phyloP scores from a whole-genome alignment of 2,329 filamentous ascomycete species.

The Penicillium psychrosexuale region DNA sequence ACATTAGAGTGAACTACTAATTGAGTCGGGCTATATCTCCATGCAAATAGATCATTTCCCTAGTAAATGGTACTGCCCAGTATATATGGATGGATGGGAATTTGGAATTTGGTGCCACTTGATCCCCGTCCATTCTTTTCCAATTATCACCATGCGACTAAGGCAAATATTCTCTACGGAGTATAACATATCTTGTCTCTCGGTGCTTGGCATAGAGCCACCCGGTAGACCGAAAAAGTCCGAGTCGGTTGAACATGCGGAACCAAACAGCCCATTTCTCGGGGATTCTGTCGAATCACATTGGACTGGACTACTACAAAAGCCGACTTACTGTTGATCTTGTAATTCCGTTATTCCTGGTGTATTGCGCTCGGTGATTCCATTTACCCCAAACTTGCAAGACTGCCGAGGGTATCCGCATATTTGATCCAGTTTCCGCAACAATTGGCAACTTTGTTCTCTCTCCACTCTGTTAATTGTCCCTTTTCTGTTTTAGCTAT shows the following conservation, averaged over 20 bases:
- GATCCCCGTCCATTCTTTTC: neutral
- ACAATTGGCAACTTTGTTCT: constrained; percentile 6
- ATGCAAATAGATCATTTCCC: too few relatives aligned
- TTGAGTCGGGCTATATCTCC: neutral
- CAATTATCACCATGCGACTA: too few relatives aligned
- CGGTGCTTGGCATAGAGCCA: constrained; percentile 2
- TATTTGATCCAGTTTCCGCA: constrained; percentile 27
- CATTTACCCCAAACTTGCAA: constrained; percentile 1
- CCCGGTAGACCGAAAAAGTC: constrained; percentile 18
- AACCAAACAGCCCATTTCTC: constrained; percentile 1
- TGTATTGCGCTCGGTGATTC: constrained; percentile 16
- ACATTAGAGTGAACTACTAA: neutral
- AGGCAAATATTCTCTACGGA: neutral
- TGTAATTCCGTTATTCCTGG: neutral
- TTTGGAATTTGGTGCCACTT: neutral
- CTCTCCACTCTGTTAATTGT: constrained; percentile 1
- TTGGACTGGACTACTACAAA: neutral
- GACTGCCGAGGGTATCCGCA: constrained; percentile 32
- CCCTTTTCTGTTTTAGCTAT: constrained; percentile 5
- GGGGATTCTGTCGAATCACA: constrained; percentile 15
- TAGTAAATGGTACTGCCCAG: neutral
- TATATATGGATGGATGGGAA: neutral
- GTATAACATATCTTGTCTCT: neutral
- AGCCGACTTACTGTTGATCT: neutral
- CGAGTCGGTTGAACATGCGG: constrained; percentile 9